Evolutionary conservation across 1,139 yeast species (phyloP).

Genomic region (Yamadazyma dushanensis): DNA sequence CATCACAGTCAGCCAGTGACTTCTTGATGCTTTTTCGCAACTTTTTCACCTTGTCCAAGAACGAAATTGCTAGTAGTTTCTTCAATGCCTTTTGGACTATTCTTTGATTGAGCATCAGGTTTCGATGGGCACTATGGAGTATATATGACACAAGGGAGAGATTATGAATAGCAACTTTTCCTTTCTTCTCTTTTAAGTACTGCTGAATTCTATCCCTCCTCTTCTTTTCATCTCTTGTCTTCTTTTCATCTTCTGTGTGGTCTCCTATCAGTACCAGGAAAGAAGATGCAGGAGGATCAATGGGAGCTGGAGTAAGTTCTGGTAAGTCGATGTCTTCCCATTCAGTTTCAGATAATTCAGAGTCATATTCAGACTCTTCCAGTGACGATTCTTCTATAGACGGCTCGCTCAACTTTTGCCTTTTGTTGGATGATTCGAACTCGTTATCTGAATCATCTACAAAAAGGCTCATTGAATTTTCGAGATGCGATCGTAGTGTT

Average conservation of each 20-base stretch:
- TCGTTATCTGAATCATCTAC: constrained; percentile 7
- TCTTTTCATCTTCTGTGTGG: background rate
- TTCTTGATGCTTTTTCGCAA: constrained; percentile 14
- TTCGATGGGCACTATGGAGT: constrained; percentile 25
- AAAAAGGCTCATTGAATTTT: constrained; percentile 6
- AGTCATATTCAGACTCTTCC: background rate
- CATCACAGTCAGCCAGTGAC: constrained; percentile 18
- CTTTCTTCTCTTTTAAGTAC: constrained; percentile 10
- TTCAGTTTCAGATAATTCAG: constrained; percentile 8
- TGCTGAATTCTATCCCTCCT: background rate
- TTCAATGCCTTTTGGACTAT: constrained; percentile 25
- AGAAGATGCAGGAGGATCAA: background rate
- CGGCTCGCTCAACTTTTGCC: constrained; percentile 1
- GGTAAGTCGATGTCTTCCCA: constrained; percentile 12
- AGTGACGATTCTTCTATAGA: background rate
- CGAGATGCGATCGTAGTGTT: background rate
- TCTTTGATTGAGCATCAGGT: constrained; percentile 22
- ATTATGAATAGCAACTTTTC: constrained; percentile 22
- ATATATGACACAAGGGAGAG: constrained; percentile 29
- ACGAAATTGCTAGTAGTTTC: constrained; percentile 26
- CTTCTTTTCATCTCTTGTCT: background rate
- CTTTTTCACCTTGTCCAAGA: constrained; percentile 21
- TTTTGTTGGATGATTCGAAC: constrained; percentile 1
- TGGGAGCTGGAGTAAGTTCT: constrained; percentile 1
- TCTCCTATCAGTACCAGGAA: constrained; percentile 1